Base-by-base conservation (phyloP, 495 filamentous ascomycete genomes). In the Penicillium cataractarum region DNA sequence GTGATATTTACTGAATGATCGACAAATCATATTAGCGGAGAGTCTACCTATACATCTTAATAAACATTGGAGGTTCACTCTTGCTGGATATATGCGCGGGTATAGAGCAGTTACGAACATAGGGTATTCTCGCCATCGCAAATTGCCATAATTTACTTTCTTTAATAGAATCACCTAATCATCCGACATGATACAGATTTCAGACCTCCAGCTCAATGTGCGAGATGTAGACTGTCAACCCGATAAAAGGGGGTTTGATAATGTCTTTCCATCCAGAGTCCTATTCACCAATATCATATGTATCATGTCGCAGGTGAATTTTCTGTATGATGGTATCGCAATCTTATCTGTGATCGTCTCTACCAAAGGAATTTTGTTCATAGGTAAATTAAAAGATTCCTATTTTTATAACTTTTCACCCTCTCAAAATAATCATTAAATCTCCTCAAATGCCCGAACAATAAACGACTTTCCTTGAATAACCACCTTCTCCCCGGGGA, bases 371-470 rank as follows among this genome's bases (percentile, higher is more conserved):
- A 19, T n/a, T 7, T 19, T 8, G 6, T 6, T 42, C 40, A n/a
- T 42, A 19, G n/a, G 17, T 3, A 6, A 42, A 10, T 4, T 40
- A 17, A 2, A n/a, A 40, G 5, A n/a, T 22, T 21, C 4, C 3
- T 12, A 10, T 12, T 4, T 13, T 24, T 4, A 10, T 12, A 19
- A 42, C 3, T 19, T 42, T 7, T 7, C 6, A 3, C n/a, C 39
- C n/a, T 7, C n/a, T 19, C 39, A 7, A 46, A 9, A 46, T 46
- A 7, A 21, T 46, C 17, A 58, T 39, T 15, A 26, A 52, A 68
- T 68, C 29, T 73, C 64, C 58, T 78, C 74, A 61, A 73, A 76
- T 48, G 72, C 71, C 15, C 75, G 71, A 37, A 80, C 70, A 33
- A 69, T 67, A 58, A 73, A 80, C 24, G 60, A 50, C 32, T 67